These are phyloP conservation scores for Nicotiana paniculata DNA, from an alignment of 257 asterid genomes.

Conservation along the genomic window DNA sequence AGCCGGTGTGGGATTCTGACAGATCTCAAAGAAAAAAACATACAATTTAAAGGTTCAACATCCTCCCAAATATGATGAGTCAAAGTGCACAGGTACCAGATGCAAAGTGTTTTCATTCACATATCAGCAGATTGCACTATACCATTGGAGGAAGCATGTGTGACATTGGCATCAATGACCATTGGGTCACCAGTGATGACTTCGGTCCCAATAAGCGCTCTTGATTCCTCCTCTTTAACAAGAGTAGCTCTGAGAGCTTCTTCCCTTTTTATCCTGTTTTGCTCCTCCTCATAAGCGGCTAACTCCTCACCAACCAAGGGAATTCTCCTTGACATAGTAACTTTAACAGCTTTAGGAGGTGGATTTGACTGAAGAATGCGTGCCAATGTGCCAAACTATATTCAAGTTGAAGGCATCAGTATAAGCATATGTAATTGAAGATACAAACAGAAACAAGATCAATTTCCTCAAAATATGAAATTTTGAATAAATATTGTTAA, in stretches of 20 bases:
- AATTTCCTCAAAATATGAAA: neutral
- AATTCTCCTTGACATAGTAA: conserved; percentile 81
- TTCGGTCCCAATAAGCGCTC: conserved; percentile 52
- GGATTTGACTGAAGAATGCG: conserved; percentile 99
- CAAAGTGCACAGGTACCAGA: neutral
- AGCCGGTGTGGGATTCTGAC: too few relatives aligned
- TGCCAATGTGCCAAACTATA: conserved; percentile 88
- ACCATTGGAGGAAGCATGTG: conserved; percentile 53
- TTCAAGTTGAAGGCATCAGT: conserved; percentile 16
- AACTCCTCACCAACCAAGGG: conserved; percentile 98
- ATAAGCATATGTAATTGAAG: conserved; percentile 1
- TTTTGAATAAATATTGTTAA: neutral
- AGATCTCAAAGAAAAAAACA: neutral
- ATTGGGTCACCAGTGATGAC: conserved; percentile 55
- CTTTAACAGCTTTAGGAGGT: conserved; percentile 99
- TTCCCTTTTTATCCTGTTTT: conserved; percentile 67
- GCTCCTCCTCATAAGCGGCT: conserved; percentile 99
- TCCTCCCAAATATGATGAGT: neutral
- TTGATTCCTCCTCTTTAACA: conserved; percentile 82
- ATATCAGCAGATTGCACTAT: conserved; percentile 11
- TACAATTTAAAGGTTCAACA: neutral
- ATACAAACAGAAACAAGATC: neutral
- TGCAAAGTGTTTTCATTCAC: neutral
- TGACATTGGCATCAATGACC: conserved; percentile 54
- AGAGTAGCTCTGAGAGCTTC: conserved; percentile 87